Evolutionary conservation across 1,284 basidiomycete genomes (phyloP), one percentile per base, ranked within the genome.

Genomic region (Boletus albobrunnescens): DNA sequence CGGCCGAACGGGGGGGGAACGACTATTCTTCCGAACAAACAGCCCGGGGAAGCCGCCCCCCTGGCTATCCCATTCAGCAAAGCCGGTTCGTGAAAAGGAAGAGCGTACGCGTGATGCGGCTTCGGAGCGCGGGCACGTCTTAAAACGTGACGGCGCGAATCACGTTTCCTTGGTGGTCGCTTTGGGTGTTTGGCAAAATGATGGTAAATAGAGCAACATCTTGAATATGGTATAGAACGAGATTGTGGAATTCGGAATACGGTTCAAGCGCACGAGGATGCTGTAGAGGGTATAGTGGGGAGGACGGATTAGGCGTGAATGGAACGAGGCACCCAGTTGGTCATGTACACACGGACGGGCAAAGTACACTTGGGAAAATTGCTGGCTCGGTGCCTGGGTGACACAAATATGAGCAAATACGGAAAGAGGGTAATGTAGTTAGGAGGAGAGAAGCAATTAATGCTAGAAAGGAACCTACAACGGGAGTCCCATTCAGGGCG

Each of bases 341-440:
- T 41, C 23, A 36, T 43, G 4, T 36, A 41, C 36, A 43, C 41
- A 35, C 37, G 17, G 30, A n/a, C 26, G n/a, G 14, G 8, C 30
- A 31, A 14, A 14, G 30, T 16, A 38, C 16, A 17, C 43, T 36
- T 61, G 56, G 58, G 48, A 55, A 49, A 37, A 41, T n/a, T 14
- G 13, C n/a, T 24, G 12, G 20, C 52, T 56, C 52, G 48, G 58
- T 62, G 50, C 57, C 57, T 59, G 45, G 46, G 24, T 4, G 26
- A 20, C 26, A 42, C 41, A 38, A 44, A 56, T 42, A 58, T 23
- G 44, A 46, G 33, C 20, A 50, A 52, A 55, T 47, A 37, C 3
- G 28, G 38, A 36, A 30, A 20, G 27, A 14, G 30, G 16, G 17
- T 7, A 27, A 41, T 24, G 39, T 12, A 17, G 14, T 44, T 27